phyloP scores from a whole-genome alignment of 352 stramenopile genomes.

The Phytophthora colocasiae region DNA sequence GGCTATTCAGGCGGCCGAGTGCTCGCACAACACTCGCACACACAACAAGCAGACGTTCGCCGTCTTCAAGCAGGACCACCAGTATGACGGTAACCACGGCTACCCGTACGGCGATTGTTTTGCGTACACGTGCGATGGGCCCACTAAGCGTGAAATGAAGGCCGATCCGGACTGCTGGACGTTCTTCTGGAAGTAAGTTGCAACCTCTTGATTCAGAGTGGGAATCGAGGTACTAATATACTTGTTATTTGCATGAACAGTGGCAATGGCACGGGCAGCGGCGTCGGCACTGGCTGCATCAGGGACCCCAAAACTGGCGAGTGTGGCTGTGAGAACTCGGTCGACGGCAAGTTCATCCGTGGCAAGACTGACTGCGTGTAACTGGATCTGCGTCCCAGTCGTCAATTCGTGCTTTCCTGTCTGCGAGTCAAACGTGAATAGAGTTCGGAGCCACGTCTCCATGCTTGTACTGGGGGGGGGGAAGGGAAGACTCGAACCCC shows the following conservation, averaged over 20 bases:
- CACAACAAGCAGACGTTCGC: constrained; percentile 40
- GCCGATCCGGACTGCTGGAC: constrained; percentile 39
- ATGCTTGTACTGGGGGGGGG: too few species aligned
- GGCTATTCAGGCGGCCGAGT: constrained; percentile 48
- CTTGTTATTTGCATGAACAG: constrained; percentile 20
- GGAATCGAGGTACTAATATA: constrained; percentile 11
- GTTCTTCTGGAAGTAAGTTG: constrained; percentile 47
- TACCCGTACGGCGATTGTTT: constrained; percentile 39
- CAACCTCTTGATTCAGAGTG: not conserved
- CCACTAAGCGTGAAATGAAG: constrained; percentile 19
- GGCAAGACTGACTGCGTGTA: constrained; percentile 36
- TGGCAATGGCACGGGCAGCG: constrained; percentile 17
- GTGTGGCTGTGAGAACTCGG: constrained; percentile 44
- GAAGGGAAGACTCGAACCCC: too few species aligned
- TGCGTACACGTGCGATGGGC: constrained; percentile 36
- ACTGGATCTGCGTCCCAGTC: constrained; percentile 6
- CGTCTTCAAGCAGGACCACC: constrained; percentile 38
- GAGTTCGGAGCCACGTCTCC: not conserved
- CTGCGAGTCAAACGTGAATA: not conserved
- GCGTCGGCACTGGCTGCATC: constrained; percentile 41
- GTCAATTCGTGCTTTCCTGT: too few species aligned
- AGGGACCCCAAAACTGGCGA: constrained; percentile 27
- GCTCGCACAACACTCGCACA: constrained; percentile 47
- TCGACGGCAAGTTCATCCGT: constrained; percentile 35
- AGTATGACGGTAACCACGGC: constrained; percentile 44